Evolutionary conservation across 1,139 yeast genomes (phyloP).

Genomic region (Magnusiomyces clavatus): DNA sequence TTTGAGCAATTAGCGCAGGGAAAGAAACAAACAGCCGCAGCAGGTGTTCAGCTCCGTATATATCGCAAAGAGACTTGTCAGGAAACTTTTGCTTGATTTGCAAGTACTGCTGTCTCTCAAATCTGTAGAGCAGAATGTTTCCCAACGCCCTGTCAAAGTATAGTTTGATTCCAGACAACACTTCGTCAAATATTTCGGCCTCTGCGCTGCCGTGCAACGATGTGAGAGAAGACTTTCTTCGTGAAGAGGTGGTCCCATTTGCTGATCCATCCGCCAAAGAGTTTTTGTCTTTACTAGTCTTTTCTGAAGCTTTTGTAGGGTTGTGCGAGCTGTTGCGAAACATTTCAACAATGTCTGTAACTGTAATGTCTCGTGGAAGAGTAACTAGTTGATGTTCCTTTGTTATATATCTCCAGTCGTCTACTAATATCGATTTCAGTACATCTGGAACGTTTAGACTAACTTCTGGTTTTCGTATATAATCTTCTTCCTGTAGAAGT

Average conservation of each 20-base stretch:
- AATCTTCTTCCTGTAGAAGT: slow-evolving; percentile 30
- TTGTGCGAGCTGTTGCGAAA: slow-evolving; percentile 30
- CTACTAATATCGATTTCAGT: slow-evolving; percentile 66
- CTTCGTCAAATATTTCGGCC: slow-evolving; percentile 55
- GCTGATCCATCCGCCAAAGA: neutral
- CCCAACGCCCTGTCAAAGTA: slow-evolving; percentile 77
- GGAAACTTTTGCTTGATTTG: slow-evolving; percentile 41
- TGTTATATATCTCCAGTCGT: slow-evolving; percentile 90
- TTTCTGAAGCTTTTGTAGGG: slow-evolving; percentile 1
- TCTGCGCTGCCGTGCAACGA: slow-evolving; percentile 32
- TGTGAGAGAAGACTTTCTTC: slow-evolving; percentile 16
- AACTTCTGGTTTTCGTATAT: slow-evolving; percentile 42
- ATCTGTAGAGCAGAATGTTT: slow-evolving; percentile 65
- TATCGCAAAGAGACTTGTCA: slow-evolving; percentile 35
- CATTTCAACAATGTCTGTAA: slow-evolving; percentile 44
- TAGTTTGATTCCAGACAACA: slow-evolving; percentile 56
- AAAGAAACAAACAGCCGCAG: slow-evolving; percentile 64
- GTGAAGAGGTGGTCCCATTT: slow-evolving; percentile 16
- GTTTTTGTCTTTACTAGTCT: neutral
- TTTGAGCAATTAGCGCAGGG: slow-evolving; percentile 72
- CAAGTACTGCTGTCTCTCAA: slow-evolving; percentile 75
- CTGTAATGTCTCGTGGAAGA: slow-evolving; percentile 50
- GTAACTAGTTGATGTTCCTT: slow-evolving; percentile 63
- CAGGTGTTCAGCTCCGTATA: slow-evolving; percentile 75
- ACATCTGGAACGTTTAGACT: slow-evolving; percentile 51